A percentile compares a stretch with the other conserved stretches of the same genome.
Conservation (phyloP, 768 basidiomycete species). For the Mycena filopes region DNA sequence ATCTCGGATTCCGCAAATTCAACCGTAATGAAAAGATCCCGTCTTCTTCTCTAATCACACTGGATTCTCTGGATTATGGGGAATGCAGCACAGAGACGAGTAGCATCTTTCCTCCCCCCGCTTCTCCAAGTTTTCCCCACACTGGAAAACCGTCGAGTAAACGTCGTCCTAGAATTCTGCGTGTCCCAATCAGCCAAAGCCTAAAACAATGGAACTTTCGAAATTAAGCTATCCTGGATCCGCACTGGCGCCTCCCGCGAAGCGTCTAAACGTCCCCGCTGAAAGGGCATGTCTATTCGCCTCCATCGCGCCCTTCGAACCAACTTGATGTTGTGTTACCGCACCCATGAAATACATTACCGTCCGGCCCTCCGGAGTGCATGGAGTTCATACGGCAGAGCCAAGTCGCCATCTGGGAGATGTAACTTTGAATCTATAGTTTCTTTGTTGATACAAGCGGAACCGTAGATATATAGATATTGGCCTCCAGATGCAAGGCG, state of each 20-base stretch:
- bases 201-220: neutral
- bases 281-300: too few relatives aligned
- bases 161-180: too few relatives aligned
- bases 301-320: too few relatives aligned
- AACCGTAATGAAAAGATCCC: too few relatives aligned
- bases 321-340: too few relatives aligned
- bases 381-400: neutral
- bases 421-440: slow-evolving; percentile 28
- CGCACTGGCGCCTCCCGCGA: slow-evolving; percentile 22
- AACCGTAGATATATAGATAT: slow-evolving; percentile 33
- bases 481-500: slow-evolving; percentile 16
- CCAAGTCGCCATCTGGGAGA: neutral
- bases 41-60: too few relatives aligned
- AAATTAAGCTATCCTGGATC: neutral
- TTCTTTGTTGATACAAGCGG: slow-evolving; percentile 32
- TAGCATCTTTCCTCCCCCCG: too few relatives aligned
- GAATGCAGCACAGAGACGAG: too few relatives aligned
- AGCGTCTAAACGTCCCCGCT: neutral
- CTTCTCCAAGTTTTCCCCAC: too few relatives aligned
- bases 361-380: neutral
- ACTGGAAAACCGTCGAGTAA: too few relatives aligned
- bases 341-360: neutral
- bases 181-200: neutral
- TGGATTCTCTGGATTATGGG: too few relatives aligned
- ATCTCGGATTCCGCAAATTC: too few relatives aligned